Percentiles rank a stretch among this genome's conserved stretches.
These are phyloP conservation scores for Suillus decipiens DNA, from an alignment of 768 basidiomycete species.

Conservation along the genomic window DNA sequence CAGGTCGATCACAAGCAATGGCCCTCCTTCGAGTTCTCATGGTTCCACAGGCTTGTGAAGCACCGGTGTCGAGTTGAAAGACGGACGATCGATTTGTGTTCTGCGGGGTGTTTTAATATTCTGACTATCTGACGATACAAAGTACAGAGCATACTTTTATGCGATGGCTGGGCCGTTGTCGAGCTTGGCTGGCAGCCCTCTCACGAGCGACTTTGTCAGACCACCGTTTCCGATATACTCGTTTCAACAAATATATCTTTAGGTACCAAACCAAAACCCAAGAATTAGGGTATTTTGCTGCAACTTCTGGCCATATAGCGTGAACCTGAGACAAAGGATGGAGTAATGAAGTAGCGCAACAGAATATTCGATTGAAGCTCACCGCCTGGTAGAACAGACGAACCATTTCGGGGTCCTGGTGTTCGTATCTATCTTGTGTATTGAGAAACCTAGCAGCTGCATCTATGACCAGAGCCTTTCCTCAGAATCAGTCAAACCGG, in stretches of 20 bases:
- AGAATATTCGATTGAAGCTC: not conserved
- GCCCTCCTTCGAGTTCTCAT: not conserved
- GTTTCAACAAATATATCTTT: conserved; percentile 2
- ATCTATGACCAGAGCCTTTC: not conserved
- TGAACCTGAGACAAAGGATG: not conserved
- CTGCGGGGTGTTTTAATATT: not conserved
- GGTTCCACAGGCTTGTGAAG: not conserved
- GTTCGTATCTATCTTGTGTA: not conserved
- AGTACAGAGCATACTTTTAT: not conserved
- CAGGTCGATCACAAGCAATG: not conserved
- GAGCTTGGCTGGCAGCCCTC: not conserved
- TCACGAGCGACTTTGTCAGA: not conserved
- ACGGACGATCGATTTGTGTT: not conserved
- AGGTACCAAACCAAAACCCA: conserved; percentile 6
- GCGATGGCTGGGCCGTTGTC: not conserved
- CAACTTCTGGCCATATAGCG: not conserved
- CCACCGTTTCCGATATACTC: conserved; percentile 1
- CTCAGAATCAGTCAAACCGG: not conserved
- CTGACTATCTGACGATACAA: not conserved
- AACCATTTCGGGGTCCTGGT: conserved; percentile 2
- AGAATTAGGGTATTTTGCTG: not conserved
- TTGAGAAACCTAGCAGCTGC: not conserved
- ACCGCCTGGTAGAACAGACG: conserved; percentile 3
- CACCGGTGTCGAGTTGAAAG: not conserved
- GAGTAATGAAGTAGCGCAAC: not conserved